These are phyloP conservation scores for Mycena rosella DNA, from an alignment of 768 basidiomycete species.

Conservation along the genomic window DNA sequence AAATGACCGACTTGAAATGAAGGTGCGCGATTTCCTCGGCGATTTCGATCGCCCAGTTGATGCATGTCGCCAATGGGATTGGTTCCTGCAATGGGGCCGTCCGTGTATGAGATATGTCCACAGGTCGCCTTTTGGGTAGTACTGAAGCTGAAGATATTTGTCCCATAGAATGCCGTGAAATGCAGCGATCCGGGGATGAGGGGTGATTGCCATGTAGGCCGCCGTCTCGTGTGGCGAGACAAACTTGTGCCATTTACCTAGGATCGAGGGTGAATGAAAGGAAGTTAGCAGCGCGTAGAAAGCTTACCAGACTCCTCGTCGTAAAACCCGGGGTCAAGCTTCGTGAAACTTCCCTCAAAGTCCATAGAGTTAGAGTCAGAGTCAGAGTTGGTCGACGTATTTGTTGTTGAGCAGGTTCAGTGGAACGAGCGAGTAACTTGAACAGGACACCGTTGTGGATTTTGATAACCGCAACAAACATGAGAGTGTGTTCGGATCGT, in stretches of 20 bases:
- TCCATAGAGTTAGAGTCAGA: no score
- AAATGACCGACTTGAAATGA: constrained; percentile 28
- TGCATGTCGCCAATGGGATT: not conserved
- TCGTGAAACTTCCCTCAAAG: not conserved
- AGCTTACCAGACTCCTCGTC: not conserved
- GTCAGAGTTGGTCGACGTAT: no score
- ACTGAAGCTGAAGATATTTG: not conserved
- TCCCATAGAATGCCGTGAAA: not conserved
- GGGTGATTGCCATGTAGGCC: not conserved
- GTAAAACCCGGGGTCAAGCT: not conserved
- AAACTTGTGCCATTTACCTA: not conserved
- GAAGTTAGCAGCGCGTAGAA: no score
- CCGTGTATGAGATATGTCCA: not conserved
- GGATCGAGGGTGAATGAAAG: no score
- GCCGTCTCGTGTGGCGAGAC: not conserved
- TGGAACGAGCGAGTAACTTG: no score
- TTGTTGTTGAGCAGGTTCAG: no score
- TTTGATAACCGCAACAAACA: no score
- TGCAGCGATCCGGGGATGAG: not conserved
- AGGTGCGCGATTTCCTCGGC: constrained; percentile 31
- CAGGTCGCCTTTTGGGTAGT: not conserved
- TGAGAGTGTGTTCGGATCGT: no score
- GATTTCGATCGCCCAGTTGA: constrained; percentile 31
- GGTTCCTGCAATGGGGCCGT: not conserved
- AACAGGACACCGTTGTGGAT: no score